Evolutionary conservation across 768 basidiomycete genomes (phyloP), one percentile per base, ranked within the genome.

Genomic region (Amanita subjunquillea): DNA sequence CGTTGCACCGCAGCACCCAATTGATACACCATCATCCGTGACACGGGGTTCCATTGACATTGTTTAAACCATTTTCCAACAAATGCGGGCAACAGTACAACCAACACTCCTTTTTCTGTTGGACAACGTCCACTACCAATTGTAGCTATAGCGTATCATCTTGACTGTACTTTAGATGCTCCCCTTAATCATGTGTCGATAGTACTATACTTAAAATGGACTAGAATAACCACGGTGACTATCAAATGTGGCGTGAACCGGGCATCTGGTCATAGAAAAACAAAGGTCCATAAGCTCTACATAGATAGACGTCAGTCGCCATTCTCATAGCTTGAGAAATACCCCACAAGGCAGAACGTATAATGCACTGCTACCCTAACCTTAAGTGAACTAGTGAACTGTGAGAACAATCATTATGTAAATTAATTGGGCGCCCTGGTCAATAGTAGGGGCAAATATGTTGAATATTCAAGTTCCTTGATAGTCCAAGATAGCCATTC

Each of bases 71-170:
- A 23, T 22, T 12, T 38, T 27, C 37, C 36, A 38, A 49, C 30
- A 34, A n/a, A 27, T 17, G 17, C 17, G 9, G 30, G 8, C 36
- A 27, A 32, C 25, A 6, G 23, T 6, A 50, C 6, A 22, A 25
- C 6, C 38, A 10, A 7, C 25, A 3, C 27, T 36, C 17, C n/a
- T 43, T 32, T 25, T 51, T 36, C 30, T 8, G 8, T 36, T 20
- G 17, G 6, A 36, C 10, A 29, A 15, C n/a, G 23, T 37, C 48
- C 9, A n/a, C 17, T 2, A 30, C 13, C 50, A 12, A 22, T 30
- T 51, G 50, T 51, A 51, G 50, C 50, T 22, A 51, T 51, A 51
- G 50, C 41, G 4, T 25, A 3, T 27, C 5, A 46, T 46, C 29
- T 29, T 30, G 29, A 46, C 22, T 10, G 20, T 49, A 49, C 36